Percentiles rank a stretch among this genome's conserved stretches.
phyloP scores from a whole-genome alignment of 768 basidiomycete species.

The Boletus bicolor region DNA sequence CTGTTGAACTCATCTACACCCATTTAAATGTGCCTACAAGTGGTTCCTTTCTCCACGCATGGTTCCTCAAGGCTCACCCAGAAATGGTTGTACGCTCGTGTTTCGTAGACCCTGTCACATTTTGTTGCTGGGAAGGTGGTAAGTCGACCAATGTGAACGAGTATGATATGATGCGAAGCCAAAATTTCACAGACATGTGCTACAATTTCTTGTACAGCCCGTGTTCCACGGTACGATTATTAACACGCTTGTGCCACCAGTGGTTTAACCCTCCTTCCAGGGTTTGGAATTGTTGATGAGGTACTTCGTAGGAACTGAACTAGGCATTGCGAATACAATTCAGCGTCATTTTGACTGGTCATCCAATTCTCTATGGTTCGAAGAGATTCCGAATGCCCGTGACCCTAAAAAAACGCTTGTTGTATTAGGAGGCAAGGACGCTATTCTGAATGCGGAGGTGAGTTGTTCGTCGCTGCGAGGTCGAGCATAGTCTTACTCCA shows the following conservation, averaged over 20 bases:
- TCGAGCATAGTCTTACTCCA: neutral
- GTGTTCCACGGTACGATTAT: conserved; percentile 51
- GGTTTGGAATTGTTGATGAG: conserved; percentile 77
- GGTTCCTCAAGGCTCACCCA: conserved; percentile 81
- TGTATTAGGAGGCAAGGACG: conserved; percentile 80
- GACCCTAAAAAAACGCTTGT: conserved; percentile 67
- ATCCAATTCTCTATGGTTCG: conserved; percentile 85
- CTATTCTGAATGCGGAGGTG: conserved; percentile 73
- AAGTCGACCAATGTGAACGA: conserved; percentile 22
- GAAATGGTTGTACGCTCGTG: conserved; percentile 70
- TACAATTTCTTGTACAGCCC: conserved; percentile 84
- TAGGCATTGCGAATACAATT: conserved; percentile 84
- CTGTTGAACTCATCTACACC: neutral
- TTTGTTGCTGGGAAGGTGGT: conserved; percentile 95
- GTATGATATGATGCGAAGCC: neutral
- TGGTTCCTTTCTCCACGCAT: conserved; percentile 81
- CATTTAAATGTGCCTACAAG: conserved; percentile 33
- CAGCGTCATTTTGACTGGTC: conserved; percentile 84
- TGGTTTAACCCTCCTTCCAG: conserved; percentile 35
- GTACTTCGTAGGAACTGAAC: conserved; percentile 85
- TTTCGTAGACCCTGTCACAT: conserved; percentile 88
- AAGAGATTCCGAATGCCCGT: conserved; percentile 79
- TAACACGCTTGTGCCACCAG: neutral
- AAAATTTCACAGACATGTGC: conserved; percentile 62
- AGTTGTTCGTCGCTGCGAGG: conserved; percentile 7